A percentile compares a stretch with the other conserved stretches of the same genome.
Evolutionary conservation across 805 yeast species (phyloP).

Genomic region (Starmerella tilneyi): DNA sequence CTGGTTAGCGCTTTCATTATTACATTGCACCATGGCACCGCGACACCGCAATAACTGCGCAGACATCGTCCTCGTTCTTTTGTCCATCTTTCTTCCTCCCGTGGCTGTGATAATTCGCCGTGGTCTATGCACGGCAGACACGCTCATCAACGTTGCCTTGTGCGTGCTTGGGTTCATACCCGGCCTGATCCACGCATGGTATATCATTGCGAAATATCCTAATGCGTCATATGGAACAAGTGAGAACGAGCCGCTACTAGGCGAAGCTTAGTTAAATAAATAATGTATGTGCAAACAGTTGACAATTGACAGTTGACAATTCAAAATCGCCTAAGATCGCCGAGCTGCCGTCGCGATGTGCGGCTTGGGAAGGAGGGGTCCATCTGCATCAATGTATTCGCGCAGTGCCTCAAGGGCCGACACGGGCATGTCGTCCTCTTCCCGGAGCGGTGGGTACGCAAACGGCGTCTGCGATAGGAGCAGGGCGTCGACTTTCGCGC

Average conservation of each 20-base stretch:
- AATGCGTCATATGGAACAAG: not conserved
- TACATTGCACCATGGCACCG: not conserved
- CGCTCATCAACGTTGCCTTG: slow-evolving; percentile 55
- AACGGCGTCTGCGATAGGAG: slow-evolving; percentile 11
- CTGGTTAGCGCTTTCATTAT: no score
- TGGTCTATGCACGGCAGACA: slow-evolving; percentile 63
- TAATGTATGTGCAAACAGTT: not conserved
- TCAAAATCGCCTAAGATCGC: no score
- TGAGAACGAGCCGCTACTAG: slow-evolving; percentile 1
- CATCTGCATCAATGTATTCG: slow-evolving; percentile 2
- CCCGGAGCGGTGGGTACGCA: not conserved
- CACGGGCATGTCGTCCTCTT: slow-evolving; percentile 13
- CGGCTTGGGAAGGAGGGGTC: no score
- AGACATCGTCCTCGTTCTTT: slow-evolving; percentile 56
- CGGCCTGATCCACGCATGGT: slow-evolving; percentile 68
- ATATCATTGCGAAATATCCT: slow-evolving; percentile 67
- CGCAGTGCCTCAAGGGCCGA: slow-evolving; percentile 19
- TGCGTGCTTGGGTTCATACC: slow-evolving; percentile 66
- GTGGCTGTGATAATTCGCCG: slow-evolving; percentile 64
- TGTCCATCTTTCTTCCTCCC: slow-evolving; percentile 69
- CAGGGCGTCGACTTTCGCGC: slow-evolving; percentile 19
- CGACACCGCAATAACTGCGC: slow-evolving; percentile 29
- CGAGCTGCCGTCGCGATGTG: not conserved
- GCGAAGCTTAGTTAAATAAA: not conserved
- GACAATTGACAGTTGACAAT: no score